Evolutionary conservation across 805 yeast genomes (phyloP), one percentile per base, ranked within the genome.

Genomic region (Ogataea zsoltii): DNA sequence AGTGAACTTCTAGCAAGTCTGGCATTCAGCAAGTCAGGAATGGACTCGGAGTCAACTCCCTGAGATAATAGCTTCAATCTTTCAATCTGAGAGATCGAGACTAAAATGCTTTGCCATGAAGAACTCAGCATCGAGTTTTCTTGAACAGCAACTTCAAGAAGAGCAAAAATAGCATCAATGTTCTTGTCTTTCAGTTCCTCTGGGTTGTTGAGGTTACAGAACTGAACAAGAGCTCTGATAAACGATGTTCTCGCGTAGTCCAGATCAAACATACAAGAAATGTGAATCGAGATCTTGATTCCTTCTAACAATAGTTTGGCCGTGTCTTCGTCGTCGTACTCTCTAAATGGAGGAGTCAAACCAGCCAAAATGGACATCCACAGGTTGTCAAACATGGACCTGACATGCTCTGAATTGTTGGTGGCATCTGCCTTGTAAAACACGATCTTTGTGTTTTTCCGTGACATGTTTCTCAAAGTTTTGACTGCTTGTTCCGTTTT

Each of bases 351-450:
- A 3, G 95, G 92, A 0, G 97, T 90, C 40, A 94, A 73, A 0
- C 96, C 97, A 6, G 98, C 98, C 54, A 94, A 74, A 38, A 94
- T 79, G 0, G 97, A 89, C 97, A 95, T 91, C 99, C 99, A 94
- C 35, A 87, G 70, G 14, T 88, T 88, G 57, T 92, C 97, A 68
- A 94, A 92, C 61, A 95, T 88, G 1, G 97, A 91, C 61, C 79
- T 85, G 13, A 92, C 96, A 62, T 92, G 97, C 55, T 89, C 95
- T 13, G 87, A 79, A 58, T 87, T 92, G 29, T 53, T 55, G n/a
- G 37, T 39, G 2, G 90, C 79, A 33, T 53, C 50, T 0, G 97
- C 97, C 15, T 83, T 80, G 64, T 88, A 88, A 61, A 83, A 91
- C 0, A 79, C 74, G 15, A 66, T 68, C 25, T 71, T 69, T 17